Percentiles rank a stretch among this genome's conserved stretches.
Conservation (phyloP, 495 filamentous ascomycete species). For the Clohesyomyces aquaticus region DNA sequence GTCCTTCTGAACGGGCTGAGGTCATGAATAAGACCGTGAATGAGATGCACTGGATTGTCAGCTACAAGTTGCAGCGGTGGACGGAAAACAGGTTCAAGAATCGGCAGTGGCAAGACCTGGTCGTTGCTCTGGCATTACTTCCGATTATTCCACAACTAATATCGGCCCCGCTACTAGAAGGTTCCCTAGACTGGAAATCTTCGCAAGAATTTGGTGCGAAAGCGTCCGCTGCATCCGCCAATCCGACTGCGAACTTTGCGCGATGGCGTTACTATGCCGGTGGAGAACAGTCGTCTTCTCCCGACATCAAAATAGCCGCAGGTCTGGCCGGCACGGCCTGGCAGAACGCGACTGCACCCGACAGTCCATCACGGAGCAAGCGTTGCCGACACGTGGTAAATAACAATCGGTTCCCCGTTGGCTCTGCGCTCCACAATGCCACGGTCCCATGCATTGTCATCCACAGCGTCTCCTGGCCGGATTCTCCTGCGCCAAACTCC, state of each 20-base stretch:
- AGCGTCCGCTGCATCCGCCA: background rate
- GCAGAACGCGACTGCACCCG: background rate
- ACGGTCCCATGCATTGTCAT: background rate
- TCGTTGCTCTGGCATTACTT: background rate
- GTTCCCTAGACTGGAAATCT: background rate
- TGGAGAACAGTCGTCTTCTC: background rate
- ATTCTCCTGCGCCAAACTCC: background rate
- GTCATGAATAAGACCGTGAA: background rate
- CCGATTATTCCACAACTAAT: constrained; percentile 1
- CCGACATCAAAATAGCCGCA: background rate
- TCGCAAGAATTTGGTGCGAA: background rate
- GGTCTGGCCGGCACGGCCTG: background rate
- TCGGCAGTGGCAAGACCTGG: too few species aligned
- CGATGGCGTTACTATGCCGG: background rate
- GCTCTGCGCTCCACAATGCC: background rate
- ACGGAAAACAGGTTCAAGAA: too few species aligned
- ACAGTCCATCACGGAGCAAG: background rate
- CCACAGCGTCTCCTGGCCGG: background rate
- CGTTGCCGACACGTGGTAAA: background rate
- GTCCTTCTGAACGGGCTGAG: background rate
- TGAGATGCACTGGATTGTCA: too few species aligned
- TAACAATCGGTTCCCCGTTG: background rate
- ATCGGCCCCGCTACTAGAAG: background rate
- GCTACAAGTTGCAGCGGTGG: too few species aligned
- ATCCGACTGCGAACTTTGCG: background rate